Evolutionary conservation across 192 early-diverging fungal species (phyloP), one percentile per base, ranked within the genome.

Genomic region (Endogone sp.): DNA sequence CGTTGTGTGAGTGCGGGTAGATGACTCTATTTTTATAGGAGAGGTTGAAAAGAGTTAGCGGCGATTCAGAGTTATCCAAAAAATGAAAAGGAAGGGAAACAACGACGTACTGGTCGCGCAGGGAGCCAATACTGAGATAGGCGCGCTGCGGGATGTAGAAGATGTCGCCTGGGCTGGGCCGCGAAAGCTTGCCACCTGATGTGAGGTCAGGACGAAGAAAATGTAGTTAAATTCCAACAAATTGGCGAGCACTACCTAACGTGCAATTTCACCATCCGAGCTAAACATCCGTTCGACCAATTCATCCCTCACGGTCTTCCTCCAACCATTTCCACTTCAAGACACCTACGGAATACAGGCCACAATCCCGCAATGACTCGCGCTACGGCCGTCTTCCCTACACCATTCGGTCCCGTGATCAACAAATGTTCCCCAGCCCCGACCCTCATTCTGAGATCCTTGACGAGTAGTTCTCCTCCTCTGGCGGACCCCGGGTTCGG

Each of bases 81-180:
- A 55, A 54, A 26, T 29, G 57, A 26, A 22, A 11, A 23, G 32
- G 3, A 29, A 25, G 29, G 13, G n/a, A n/a, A n/a, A n/a, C n/a
- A n/a, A n/a, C n/a, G n/a, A 73, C 80, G 71, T 74, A 82, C 83
- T 98, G 95, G 79, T 98, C 96, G 71, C 98, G 91, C 70, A 99
- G 75, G 4, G 93, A 95, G 26, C 98, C 96, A 20, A 96, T 75
- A 56, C 92, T 88, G 30, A 99, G 83, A 74, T 99, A 99, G 21
- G 98, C 94, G 32, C 95, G 88, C 80, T 99, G 98, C 44, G 98
- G 98, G 62, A 99, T 94, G 81, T 99, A 99, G 75, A 98, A 96
- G 71, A 99, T 95, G 75, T 92, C 90, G 61, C 87, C 82, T 75
- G 85, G 80, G 74, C 81, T 81, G 27, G 93, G 93, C 58, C 89